A percentile compares a stretch with the other conserved stretches of the same genome.
Conservation (phyloP, 2,329 filamentous ascomycete species). For the Verticillium dahliae region DNA sequence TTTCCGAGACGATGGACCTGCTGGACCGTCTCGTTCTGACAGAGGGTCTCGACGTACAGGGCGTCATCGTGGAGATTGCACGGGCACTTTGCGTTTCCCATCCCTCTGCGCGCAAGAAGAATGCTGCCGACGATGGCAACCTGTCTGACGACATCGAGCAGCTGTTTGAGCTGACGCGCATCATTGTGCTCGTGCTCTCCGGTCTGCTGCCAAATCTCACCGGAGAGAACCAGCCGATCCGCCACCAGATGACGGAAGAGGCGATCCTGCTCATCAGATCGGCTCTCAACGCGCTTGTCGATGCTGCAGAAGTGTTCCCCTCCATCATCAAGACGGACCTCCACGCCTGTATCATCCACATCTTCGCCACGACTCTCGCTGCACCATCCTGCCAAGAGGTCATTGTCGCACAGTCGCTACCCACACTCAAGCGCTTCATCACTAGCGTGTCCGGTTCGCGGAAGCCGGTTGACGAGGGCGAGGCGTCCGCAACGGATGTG, state of each 20-base stretch:
- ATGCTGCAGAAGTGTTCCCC: conserved; percentile 92
- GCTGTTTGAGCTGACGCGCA: conserved; percentile 90
- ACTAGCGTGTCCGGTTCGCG: conserved; percentile 57
- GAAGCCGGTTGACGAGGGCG: conserved; percentile 23
- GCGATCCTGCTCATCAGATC: conserved; percentile 73
- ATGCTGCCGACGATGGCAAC: conserved; percentile 64
- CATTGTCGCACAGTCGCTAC: conserved; percentile 82
- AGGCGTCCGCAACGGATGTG: conserved; percentile 46
- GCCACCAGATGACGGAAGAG: conserved; percentile 81
- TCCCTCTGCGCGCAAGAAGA: conserved; percentile 71
- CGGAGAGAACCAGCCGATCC: conserved; percentile 57
- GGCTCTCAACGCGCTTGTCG: conserved; percentile 80
- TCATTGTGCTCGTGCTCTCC: conserved; percentile 88
- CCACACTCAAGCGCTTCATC: conserved; percentile 88
- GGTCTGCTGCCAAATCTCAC: conserved; percentile 79
- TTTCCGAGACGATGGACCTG: conserved; percentile 94
- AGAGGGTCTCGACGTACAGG: conserved; percentile 81
- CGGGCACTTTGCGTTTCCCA: conserved; percentile 85
- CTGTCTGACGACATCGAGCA: conserved; percentile 97
- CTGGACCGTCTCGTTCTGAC: conserved; percentile 89
- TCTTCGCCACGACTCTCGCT: conserved; percentile 87
- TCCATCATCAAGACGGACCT: conserved; percentile 94
- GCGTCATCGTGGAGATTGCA: conserved; percentile 89
- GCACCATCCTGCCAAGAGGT: conserved; percentile 81
- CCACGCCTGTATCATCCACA: conserved; percentile 93